Percentiles rank a stretch among this genome's conserved stretches.
These are phyloP conservation scores for Harrya chromipes DNA, from an alignment of 768 basidiomycete species.

Conservation along the genomic window DNA sequence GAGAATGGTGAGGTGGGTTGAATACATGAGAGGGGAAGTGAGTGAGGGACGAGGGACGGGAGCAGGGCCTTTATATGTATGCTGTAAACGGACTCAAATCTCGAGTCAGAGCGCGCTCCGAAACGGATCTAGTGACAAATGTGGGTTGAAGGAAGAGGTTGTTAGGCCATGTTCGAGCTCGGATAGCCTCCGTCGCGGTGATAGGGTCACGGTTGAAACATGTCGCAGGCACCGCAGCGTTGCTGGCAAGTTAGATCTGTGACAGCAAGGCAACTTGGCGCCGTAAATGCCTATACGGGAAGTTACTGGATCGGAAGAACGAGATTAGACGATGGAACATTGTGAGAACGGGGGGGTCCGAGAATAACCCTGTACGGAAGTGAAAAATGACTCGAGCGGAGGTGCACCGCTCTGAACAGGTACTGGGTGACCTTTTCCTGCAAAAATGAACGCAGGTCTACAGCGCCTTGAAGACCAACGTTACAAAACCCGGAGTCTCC, in stretches of 20 bases:
- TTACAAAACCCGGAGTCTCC: constrained; percentile 14
- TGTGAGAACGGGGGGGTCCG: constrained; percentile 17
- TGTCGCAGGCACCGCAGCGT: constrained; percentile 33
- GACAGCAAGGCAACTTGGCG: constrained; percentile 22
- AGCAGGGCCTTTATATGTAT: constrained; percentile 30
- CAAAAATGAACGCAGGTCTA: constrained; percentile 17
- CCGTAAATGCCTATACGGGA: constrained; percentile 24
- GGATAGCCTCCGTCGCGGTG: constrained; percentile 35
- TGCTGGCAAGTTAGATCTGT: constrained; percentile 26
- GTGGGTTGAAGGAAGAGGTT: constrained; percentile 24
- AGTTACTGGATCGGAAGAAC: constrained; percentile 14
- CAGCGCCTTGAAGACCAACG: constrained; percentile 20
- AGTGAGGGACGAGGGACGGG: constrained; percentile 3
- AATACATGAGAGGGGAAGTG: constrained; percentile 20
- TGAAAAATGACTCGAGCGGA: constrained; percentile 10
- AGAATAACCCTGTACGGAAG: constrained; percentile 23
- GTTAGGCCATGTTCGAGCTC: constrained; percentile 24
- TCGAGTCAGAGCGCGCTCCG: constrained; percentile 23
- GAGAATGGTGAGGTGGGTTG: constrained; percentile 63
- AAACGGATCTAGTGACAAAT: constrained; percentile 32
- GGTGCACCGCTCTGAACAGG: constrained; percentile 21
- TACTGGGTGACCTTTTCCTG: constrained; percentile 20
- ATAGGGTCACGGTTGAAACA: constrained; percentile 34
- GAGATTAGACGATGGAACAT: constrained; percentile 21
- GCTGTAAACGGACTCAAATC: constrained; percentile 21